Percentiles rank a stretch among this genome's conserved stretches.
These are phyloP conservation scores for Plantago lanceolata DNA, from an alignment of 305 asterid species.

Conservation along the genomic window DNA sequence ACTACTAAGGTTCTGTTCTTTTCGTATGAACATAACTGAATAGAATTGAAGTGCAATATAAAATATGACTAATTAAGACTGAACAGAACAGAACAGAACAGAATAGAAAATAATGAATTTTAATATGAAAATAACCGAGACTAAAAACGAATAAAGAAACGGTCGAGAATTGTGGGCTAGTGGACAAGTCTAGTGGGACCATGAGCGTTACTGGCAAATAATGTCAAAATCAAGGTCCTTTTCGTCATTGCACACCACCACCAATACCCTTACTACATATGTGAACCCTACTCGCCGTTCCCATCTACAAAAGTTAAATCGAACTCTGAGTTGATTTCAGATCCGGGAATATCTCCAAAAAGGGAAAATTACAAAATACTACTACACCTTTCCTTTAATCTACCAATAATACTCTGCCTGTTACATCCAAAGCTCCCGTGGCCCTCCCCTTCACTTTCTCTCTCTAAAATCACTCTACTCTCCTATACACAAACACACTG, in stretches of 20 bases:
- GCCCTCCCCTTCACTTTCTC: neutral
- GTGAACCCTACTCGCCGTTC: slow-evolving; percentile 26
- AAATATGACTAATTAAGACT: too few species aligned
- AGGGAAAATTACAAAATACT: slow-evolving; percentile 14
- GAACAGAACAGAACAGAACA: too few species aligned
- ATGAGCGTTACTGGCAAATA: too few species aligned
- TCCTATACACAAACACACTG: neutral
- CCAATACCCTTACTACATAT: neutral
- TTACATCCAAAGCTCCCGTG: too few species aligned
- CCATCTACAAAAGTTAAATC: slow-evolving; percentile 27
- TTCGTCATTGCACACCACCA: slow-evolving; percentile 17
- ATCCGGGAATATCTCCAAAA: slow-evolving; percentile 30
- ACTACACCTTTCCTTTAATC: slow-evolving; percentile 8
- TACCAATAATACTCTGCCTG: slow-evolving; percentile 19
- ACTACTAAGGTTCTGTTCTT: too few species aligned
- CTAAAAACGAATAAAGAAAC: too few species aligned
- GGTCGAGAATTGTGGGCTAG: too few species aligned
- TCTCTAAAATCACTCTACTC: slow-evolving; percentile 17
- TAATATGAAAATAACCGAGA: too few species aligned
- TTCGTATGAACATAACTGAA: too few species aligned
- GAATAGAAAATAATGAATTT: too few species aligned
- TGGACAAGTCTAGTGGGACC: too few species aligned
- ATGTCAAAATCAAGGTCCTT: slow-evolving; percentile 15
- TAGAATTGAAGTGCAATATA: too few species aligned
- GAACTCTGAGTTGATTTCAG: slow-evolving; percentile 30